These are phyloP conservation scores for Litchi chinensis DNA, from an alignment of 345 rosid species.

Conservation along the genomic window DNA sequence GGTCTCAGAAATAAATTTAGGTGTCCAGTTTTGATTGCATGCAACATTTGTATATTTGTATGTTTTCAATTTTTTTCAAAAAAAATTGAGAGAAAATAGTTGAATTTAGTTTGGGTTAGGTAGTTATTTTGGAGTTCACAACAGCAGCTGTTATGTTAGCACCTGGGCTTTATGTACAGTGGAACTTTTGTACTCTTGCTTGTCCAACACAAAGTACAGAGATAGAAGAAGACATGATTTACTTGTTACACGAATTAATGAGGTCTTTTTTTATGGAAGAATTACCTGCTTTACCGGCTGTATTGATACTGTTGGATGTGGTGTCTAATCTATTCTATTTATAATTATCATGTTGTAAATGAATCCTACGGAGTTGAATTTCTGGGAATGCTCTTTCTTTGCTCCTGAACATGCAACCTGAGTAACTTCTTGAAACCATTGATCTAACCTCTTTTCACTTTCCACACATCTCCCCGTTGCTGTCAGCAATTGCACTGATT, in stretches of 20 bases:
- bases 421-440: neutral
- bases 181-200: neutral
- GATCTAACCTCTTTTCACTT: neutral
- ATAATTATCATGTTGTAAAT: neutral
- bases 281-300: neutral
- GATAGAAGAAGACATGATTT: neutral
- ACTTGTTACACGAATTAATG: neutral
- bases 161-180: conserved; percentile 13
- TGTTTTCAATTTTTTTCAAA: neutral
- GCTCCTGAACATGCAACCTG: neutral
- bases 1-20: conserved; percentile 1
- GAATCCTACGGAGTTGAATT: neutral
- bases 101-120: conserved; percentile 10
- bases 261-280: neutral
- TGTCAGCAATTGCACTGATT: neutral
- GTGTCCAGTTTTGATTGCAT: conserved; percentile 18
- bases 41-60: conserved; percentile 18
- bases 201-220: conserved; percentile 9
- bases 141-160: conserved; percentile 10
- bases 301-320: neutral
- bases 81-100: conserved; percentile 12
- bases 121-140: conserved; percentile 9
- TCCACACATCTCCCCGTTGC: neutral
- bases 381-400: neutral
- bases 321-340: neutral